Percentiles rank a stretch among this genome's conserved stretches.
Evolutionary conservation across 148 eudicot species (phyloP).

Genomic region (Nyssa sinensis): DNA sequence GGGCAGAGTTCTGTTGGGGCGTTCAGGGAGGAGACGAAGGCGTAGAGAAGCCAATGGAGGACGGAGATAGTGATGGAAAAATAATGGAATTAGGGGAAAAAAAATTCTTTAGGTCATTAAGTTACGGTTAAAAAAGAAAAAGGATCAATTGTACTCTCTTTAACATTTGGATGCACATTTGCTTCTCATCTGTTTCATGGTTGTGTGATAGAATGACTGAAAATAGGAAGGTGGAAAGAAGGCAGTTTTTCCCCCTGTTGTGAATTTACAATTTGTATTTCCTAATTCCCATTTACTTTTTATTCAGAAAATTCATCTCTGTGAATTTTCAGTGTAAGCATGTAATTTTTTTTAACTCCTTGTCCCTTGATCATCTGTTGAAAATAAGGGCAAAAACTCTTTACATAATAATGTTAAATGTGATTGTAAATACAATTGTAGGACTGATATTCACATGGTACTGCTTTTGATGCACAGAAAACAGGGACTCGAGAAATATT

Average conservation of each 20-base stretch:
- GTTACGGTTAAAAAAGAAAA: neutral
- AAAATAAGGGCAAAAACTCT: neutral
- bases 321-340: conserved; percentile 11
- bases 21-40: conserved; percentile 46
- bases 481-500: too few relatives aligned
- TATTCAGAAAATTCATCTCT: neutral
- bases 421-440: too few relatives aligned
- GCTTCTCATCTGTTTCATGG: neutral
- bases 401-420: too few relatives aligned
- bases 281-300: neutral
- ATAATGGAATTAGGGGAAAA: neutral
- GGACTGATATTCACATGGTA: too few relatives aligned
- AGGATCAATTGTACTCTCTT: neutral
- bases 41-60: conserved; percentile 29
- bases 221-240: conserved; percentile 14
- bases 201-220: conserved; percentile 10
- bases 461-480: too few relatives aligned
- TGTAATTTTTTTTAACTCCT: neutral
- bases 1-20: conserved; percentile 40
- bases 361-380: neutral
- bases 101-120: neutral
- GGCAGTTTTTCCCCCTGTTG: neutral
- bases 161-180: conserved; percentile 5
- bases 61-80: conserved; percentile 4
- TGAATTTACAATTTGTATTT: conserved; percentile 10